Evolutionary conservation across 768 basidiomycete species (phyloP).

Genomic region (Suillus decipiens): DNA sequence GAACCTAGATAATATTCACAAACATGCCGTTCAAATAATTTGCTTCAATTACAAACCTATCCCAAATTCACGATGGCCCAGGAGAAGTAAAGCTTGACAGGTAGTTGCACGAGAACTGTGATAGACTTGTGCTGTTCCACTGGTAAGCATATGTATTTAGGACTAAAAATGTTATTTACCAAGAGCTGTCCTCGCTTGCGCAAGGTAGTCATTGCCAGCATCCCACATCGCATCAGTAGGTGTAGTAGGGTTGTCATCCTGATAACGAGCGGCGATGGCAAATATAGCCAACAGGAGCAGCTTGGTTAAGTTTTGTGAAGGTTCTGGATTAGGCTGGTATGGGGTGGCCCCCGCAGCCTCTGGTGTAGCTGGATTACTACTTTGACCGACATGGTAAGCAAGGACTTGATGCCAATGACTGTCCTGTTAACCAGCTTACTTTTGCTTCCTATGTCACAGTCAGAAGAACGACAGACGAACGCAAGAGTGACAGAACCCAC

Average conservation of each 20-base stretch:
- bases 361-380: constrained; percentile 38
- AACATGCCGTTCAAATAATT: constrained; percentile 16
- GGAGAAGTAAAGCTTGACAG: constrained; percentile 76
- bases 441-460: constrained; percentile 27
- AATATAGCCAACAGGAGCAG: constrained; percentile 80
- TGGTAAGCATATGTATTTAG: constrained; percentile 3
- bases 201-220: constrained; percentile 64
- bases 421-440: constrained; percentile 17
- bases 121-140: constrained; percentile 54
- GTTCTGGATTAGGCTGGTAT: constrained; percentile 36
- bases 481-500: constrained; percentile 33
- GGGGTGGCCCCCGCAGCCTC: constrained; percentile 16
- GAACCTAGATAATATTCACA: constrained; percentile 35
- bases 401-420: constrained; percentile 12
- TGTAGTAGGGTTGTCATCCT: constrained; percentile 47
- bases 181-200: constrained; percentile 61
- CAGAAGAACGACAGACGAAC: constrained; percentile 8
- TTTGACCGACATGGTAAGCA: constrained; percentile 30
- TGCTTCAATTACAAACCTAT: constrained; percentile 51
- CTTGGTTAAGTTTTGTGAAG: constrained; percentile 64
- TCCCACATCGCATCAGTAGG: constrained; percentile 66
- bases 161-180: constrained; percentile 39
- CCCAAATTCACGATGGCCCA: constrained; percentile 85
- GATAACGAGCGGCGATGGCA: constrained; percentile 76
- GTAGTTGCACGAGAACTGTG: constrained; percentile 72